Evolutionary conservation across 441 rosid species (phyloP), one percentile per base, ranked within the genome.

Genomic region (Pelargonium fulgidum): DNA sequence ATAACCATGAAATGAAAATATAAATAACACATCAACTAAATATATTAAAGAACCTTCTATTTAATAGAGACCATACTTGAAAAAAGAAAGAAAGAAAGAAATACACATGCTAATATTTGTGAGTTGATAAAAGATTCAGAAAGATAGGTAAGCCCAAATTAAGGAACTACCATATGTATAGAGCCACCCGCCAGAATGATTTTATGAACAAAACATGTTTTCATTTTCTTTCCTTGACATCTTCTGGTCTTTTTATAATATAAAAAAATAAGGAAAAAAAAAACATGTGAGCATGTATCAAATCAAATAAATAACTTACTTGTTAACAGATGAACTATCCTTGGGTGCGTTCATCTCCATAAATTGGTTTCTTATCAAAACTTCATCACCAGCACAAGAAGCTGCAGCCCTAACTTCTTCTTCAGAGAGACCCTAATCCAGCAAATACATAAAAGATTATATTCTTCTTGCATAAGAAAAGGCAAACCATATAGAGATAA

Each of bases 261-360:
- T 29, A 3, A 29, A 3, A 29, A 29, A 29, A 29, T 29, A 3
- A 29, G 4, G 6, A 29, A 29, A 3, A 48, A 47, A 47, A 48
- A 20, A 67, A 66, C 50, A 61, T 5, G 7, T 36, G 41, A 36
- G 41, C 41, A 36, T 5, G 7, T 36, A 36, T 36, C 41, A 42
- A 74, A 69, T 62, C 42, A 24, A 44, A 65, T 44, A 73, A 19
- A n/a, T 24, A 73, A 74, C 94, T 84, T 81, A 96, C 99, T 93
- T 96, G 94, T 79, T 91, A 73, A 93, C 99, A 65, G 96, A 90
- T 68, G 97, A 91, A 77, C 87, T 70, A 52, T 91, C 96, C 84
- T 82, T 87, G 64, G 98, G 99, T 20, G 99, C 97, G 86, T 89
- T 96, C 99, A 96, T 96, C 82, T 96, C 99, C 83, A 68, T 79